These are phyloP conservation scores for Quercus phellos DNA, from an alignment of 331 rosid genomes.

Conservation along the genomic window DNA sequence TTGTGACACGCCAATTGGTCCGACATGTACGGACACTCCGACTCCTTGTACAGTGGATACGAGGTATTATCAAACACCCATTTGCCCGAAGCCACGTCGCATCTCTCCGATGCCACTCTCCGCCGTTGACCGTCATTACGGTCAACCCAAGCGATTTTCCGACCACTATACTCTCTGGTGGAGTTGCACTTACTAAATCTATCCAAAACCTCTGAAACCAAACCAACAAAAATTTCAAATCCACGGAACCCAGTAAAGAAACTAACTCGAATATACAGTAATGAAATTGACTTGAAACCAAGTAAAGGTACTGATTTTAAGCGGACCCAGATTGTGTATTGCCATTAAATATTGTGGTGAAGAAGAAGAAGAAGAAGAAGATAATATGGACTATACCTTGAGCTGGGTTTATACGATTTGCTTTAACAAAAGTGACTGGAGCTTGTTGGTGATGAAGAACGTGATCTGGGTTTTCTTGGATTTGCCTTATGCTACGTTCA, in stretches of 20 bases:
- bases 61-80: conserved; percentile 84
- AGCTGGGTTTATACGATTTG: conserved; percentile 51
- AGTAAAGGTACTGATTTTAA: not conserved
- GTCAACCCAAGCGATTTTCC: conserved; percentile 51
- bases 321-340: not conserved
- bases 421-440: conserved; percentile 56
- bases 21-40: conserved; percentile 83
- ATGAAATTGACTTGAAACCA: not conserved
- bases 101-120: conserved; percentile 43
- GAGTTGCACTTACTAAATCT: conserved; percentile 86
- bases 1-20: conserved; percentile 94
- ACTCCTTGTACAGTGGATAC: conserved; percentile 68
- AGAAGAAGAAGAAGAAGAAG: too few relatives aligned
- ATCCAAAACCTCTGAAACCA: conserved; percentile 62
- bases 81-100: conserved; percentile 76
- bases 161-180: conserved; percentile 63
- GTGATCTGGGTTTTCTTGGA: conserved; percentile 58
- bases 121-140: conserved; percentile 10
- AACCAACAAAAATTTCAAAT: conserved; percentile 15
- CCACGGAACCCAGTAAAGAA: conserved; percentile 11
- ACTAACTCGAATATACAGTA: not conserved
- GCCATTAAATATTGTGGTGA: not conserved
- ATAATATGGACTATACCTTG: conserved; percentile 32
- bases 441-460: conserved; percentile 43
- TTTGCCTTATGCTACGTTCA: conserved; percentile 48